These are phyloP conservation scores for Exophiala phaeomuriformis DNA, from an alignment of 2,329 filamentous ascomycete genomes.

Conservation along the genomic window DNA sequence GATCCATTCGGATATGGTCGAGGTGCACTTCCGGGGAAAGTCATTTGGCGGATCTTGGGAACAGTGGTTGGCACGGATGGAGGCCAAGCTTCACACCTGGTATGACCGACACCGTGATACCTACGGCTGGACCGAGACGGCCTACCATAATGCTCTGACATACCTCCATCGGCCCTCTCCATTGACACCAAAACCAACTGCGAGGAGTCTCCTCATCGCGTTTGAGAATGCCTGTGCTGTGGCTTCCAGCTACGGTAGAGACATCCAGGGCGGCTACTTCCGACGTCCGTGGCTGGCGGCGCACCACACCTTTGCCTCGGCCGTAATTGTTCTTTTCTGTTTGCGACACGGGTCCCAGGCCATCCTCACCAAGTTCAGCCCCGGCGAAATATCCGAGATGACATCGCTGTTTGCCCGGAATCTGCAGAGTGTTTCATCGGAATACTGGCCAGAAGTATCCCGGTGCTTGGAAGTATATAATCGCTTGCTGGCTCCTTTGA, in stretches of 20 bases:
- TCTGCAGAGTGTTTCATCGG: constrained; percentile 23
- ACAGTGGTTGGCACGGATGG: constrained; percentile 12
- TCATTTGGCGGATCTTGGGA: constrained; percentile 7
- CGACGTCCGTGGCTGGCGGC: constrained; percentile 14
- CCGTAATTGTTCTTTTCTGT: constrained; percentile 24
- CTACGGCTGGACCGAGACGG: not conserved
- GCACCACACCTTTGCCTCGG: constrained; percentile 14
- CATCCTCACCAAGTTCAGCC: constrained; percentile 18
- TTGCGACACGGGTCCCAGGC: constrained; percentile 23
- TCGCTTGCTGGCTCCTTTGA: constrained; percentile 23
- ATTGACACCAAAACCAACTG: constrained; percentile 5
- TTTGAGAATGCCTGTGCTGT: constrained; percentile 12
- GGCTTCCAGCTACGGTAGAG: constrained; percentile 1
- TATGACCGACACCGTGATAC: constrained; percentile 1
- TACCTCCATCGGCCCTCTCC: constrained; percentile 13
- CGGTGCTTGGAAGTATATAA: constrained; percentile 18
- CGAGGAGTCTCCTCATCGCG: constrained; percentile 7
- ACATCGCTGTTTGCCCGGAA: constrained; percentile 27
- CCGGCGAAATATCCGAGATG: constrained; percentile 24
- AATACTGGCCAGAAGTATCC: constrained; percentile 26
- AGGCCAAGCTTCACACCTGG: constrained; percentile 4
- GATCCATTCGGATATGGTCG: constrained; percentile 13
- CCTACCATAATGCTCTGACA: constrained; percentile 3
- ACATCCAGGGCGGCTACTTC: constrained; percentile 12
- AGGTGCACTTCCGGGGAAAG: constrained; percentile 16